Conservation (phyloP, 345 rosid species). For the Gossypium longicalyx region DNA sequence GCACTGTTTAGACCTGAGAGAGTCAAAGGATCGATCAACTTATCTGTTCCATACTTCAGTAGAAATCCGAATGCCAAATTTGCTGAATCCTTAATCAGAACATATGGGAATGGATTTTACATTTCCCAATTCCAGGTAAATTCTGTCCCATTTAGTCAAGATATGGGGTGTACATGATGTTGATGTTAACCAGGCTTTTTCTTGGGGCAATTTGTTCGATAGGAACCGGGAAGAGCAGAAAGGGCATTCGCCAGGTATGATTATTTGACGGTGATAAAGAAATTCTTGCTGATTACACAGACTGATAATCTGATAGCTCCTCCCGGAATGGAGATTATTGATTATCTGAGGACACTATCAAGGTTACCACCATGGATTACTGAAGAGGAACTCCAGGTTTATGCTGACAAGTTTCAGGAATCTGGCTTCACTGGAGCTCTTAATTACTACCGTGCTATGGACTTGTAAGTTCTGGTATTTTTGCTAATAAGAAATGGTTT, state of each 20-base stretch:
- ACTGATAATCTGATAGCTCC: conserved; percentile 55
- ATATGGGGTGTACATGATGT: not conserved
- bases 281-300: conserved; percentile 50
- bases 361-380: conserved; percentile 56
- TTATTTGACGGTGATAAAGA: conserved; percentile 57
- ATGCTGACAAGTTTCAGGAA: conserved; percentile 56
- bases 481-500: not conserved
- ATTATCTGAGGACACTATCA: conserved; percentile 46
- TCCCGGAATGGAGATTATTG: conserved; percentile 55
- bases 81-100: conserved; percentile 18
- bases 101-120: conserved; percentile 51
- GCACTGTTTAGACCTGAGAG: conserved; percentile 53
- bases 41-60: conserved; percentile 41
- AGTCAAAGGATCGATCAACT: conserved; percentile 42
- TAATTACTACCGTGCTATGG: conserved; percentile 63
- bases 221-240: conserved; percentile 79
- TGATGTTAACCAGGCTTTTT: not conserved
- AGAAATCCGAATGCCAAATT: conserved; percentile 40
- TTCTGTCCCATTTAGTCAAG: not conserved
- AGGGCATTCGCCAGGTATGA: conserved; percentile 58
- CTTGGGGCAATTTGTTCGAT: not conserved
- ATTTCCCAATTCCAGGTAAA: conserved; percentile 63
- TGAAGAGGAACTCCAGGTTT: conserved; percentile 60
- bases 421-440: conserved; percentile 61
- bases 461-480: conserved; percentile 33